A percentile compares a stretch with the other conserved stretches of the same genome.
Evolutionary conservation across 371 early-diverging fungal species (phyloP).

Genomic region (Mucor sp.): DNA sequence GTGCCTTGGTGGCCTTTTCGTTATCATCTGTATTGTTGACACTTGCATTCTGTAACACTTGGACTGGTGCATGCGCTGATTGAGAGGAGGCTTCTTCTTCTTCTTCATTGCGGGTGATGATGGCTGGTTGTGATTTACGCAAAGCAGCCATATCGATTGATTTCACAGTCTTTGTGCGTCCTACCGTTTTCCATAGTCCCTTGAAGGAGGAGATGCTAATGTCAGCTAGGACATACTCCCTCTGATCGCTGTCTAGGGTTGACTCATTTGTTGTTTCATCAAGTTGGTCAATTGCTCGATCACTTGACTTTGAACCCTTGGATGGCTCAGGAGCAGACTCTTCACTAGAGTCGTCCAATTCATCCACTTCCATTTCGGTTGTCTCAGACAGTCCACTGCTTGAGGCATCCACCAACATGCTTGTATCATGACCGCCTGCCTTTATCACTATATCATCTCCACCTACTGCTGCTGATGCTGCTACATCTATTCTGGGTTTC

Average conservation of each 20-base stretch:
- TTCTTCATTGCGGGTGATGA: not conserved
- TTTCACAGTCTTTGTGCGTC: not conserved
- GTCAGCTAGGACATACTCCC: not conserved
- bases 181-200: constrained; percentile 8
- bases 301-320: not conserved
- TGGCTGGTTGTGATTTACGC: not conserved
- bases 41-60: constrained; percentile 29
- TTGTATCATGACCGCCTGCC: not conserved
- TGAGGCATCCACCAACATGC: not conserved
- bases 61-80: not conserved
- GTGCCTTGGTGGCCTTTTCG: constrained; percentile 52
- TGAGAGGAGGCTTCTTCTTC: not conserved
- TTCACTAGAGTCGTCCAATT: not conserved
- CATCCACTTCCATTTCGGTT: constrained; percentile 14
- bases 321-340: not conserved
- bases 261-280: not conserved
- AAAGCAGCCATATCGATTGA: not conserved
- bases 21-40: constrained; percentile 47
- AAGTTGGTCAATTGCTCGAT: not conserved
- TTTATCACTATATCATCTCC: not conserved
- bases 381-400: not conserved
- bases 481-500: not conserved
- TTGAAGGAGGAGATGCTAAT: not conserved
- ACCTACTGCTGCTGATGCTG: no score
- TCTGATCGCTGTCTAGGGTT: not conserved